These are phyloP conservation scores for Paulownia fortunei DNA, from an alignment of 257 asterid genomes.

Conservation along the genomic window DNA sequence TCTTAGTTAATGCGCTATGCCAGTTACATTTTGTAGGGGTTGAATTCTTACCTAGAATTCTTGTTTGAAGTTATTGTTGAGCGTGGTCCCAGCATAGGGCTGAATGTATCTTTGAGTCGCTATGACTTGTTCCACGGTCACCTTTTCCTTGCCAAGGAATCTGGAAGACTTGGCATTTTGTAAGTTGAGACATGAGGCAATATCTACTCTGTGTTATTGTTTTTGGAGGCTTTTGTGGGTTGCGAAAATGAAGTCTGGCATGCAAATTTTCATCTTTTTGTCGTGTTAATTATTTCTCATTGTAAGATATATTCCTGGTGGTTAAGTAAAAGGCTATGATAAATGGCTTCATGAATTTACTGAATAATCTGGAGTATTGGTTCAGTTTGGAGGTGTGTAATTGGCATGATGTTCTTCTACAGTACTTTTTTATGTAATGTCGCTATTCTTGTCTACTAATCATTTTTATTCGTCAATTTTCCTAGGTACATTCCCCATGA, in stretches of 20 bases:
- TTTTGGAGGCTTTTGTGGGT: constrained; percentile 8
- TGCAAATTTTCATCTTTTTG: not conserved
- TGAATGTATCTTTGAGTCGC: constrained; percentile 79
- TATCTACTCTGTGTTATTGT: constrained; percentile 16
- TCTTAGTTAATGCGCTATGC: constrained; percentile 28
- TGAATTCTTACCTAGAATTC: constrained; percentile 75
- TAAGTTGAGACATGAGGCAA: constrained; percentile 52
- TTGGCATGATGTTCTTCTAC: constrained; percentile 18
- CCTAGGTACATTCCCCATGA: not conserved
- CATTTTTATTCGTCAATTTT: not conserved
- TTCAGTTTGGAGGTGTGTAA: not conserved
- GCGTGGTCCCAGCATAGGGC: constrained; percentile 85
- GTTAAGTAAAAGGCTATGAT: not conserved
- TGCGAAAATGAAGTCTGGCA: not conserved
- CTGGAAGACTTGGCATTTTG: constrained; percentile 96
- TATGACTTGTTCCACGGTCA: constrained; percentile 95
- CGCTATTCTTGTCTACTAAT: not conserved
- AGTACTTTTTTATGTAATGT: not conserved
- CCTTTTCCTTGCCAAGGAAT: constrained; percentile 71
- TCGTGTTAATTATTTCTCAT: not conserved
- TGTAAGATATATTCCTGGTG: not conserved
- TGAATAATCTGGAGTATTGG: constrained; percentile 15
- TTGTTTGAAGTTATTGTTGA: constrained; percentile 69
- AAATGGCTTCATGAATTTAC: not conserved
- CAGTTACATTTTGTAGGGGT: constrained; percentile 59